These are phyloP conservation scores for Candida khao-thaluensis DNA, from an alignment of 805 yeast genomes.

Conservation along the genomic window DNA sequence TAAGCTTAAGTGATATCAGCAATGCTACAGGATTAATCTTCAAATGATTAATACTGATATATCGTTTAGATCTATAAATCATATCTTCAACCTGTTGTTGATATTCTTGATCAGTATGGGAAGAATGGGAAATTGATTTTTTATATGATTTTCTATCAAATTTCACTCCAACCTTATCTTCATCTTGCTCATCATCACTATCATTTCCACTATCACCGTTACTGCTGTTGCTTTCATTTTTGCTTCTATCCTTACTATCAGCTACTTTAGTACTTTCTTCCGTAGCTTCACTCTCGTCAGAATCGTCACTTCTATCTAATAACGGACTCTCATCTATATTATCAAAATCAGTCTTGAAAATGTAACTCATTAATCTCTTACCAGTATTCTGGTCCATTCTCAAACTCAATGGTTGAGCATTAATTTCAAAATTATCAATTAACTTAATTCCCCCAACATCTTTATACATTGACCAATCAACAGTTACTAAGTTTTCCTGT, in stretches of 20 bases:
- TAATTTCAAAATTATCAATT: constrained; percentile 37
- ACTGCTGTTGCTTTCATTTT: not conserved
- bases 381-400: constrained; percentile 42
- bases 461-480: constrained; percentile 44
- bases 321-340: constrained; percentile 23
- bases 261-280: no score
- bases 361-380: constrained; percentile 34
- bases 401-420: constrained; percentile 37
- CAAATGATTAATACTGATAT: constrained; percentile 64
- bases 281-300: constrained; percentile 13
- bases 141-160: no score
- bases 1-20: constrained; percentile 35
- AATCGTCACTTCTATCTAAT: constrained; percentile 9
- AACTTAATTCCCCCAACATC: constrained; percentile 43
- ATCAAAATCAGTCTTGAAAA: constrained; percentile 30
- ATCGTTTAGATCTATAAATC: constrained; percentile 73
- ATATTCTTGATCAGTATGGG: constrained; percentile 16
- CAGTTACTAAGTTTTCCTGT: constrained; percentile 24
- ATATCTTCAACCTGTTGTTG: constrained; percentile 49
- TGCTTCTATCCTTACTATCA: constrained; percentile 1
- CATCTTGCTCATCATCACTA: not conserved
- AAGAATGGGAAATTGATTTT: constrained; percentile 10
- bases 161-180: no score
- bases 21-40: constrained; percentile 29
- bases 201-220: constrained; percentile 2